These are phyloP conservation scores for Dictyostelium purpureum DNA, from an alignment of 78 protist species.

Conservation along the genomic window DNA sequence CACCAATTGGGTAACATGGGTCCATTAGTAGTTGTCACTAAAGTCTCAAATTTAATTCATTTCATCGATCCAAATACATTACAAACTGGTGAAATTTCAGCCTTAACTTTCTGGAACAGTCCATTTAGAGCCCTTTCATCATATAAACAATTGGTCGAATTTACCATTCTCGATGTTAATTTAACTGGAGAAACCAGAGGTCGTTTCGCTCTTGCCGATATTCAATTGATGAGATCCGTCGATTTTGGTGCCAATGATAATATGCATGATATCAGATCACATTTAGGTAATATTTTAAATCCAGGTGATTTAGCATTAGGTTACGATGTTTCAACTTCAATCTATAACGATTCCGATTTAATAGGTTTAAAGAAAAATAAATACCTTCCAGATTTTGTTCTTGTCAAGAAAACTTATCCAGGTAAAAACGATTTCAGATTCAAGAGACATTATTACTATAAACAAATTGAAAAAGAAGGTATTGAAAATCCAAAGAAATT, in stretches of 20 bases:
- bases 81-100: conserved; percentile 81
- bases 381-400: conserved; percentile 88
- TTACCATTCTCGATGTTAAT: conserved; percentile 89
- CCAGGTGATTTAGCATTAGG: conserved; percentile 95
- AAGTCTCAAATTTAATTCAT: conserved; percentile 80
- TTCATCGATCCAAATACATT: conserved; percentile 95
- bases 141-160: conserved; percentile 82
- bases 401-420: conserved; percentile 91
- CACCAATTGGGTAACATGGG: conserved; percentile 83
- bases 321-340: conserved; percentile 70
- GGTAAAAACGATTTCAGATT: conserved; percentile 46
- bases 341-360: conserved; percentile 78
- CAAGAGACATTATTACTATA: conserved; percentile 33
- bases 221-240: conserved; percentile 77
- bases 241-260: conserved; percentile 89
- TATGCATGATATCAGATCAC: conserved; percentile 77
- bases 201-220: conserved; percentile 83
- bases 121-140: conserved; percentile 87
- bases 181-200: conserved; percentile 72
- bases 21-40: conserved; percentile 81
- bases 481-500: conserved; percentile 25
- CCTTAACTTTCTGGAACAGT: conserved; percentile 81
- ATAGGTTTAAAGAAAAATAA: background rate
- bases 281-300: conserved; percentile 90
- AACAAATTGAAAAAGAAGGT: conserved; percentile 16